These are phyloP conservation scores for Ophiocordyceps sinensis DNA, from an alignment of 2,329 filamentous ascomycete species.

Conservation along the genomic window DNA sequence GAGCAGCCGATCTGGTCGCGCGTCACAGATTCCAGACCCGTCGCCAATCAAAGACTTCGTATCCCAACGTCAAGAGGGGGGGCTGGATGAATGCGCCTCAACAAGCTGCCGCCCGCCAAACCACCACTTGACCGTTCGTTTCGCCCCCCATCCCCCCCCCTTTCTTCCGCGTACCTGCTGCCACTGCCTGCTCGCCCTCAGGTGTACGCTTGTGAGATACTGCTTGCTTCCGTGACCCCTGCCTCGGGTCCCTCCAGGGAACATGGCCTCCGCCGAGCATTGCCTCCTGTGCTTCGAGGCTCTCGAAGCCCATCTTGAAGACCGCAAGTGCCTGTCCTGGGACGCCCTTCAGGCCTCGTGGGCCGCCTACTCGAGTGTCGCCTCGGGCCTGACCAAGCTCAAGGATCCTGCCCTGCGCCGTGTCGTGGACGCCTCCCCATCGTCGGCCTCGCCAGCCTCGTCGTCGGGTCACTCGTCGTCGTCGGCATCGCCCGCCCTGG, in stretches of 20 bases:
- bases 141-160: too few species aligned
- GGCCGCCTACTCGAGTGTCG: conserved; percentile 19
- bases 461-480: conserved; percentile 21
- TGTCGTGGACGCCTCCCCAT: conserved; percentile 15
- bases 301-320: conserved; percentile 60
- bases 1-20: too few species aligned
- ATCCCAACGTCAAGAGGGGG: too few species aligned
- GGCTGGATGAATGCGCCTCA: too few species aligned
- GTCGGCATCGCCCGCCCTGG: conserved; percentile 24
- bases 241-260: background rate
- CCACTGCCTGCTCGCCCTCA: too few species aligned
- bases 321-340: conserved; percentile 52
- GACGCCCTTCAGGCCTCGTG: conserved; percentile 55
- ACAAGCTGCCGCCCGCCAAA: too few species aligned
- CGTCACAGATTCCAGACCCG: too few species aligned
- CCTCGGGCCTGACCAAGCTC: conserved; percentile 6
- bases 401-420: conserved; percentile 29
- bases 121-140: too few species aligned
- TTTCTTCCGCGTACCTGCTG: too few species aligned
- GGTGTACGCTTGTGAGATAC: too few species aligned
- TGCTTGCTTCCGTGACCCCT: too few species aligned
- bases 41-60: too few species aligned
- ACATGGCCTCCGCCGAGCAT: conserved; percentile 74
- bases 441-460: conserved; percentile 17
- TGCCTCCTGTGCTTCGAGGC: conserved; percentile 90